phyloP scores from a whole-genome alignment of 2,329 filamentous ascomycete species.

The Colletotrichum sojae region DNA sequence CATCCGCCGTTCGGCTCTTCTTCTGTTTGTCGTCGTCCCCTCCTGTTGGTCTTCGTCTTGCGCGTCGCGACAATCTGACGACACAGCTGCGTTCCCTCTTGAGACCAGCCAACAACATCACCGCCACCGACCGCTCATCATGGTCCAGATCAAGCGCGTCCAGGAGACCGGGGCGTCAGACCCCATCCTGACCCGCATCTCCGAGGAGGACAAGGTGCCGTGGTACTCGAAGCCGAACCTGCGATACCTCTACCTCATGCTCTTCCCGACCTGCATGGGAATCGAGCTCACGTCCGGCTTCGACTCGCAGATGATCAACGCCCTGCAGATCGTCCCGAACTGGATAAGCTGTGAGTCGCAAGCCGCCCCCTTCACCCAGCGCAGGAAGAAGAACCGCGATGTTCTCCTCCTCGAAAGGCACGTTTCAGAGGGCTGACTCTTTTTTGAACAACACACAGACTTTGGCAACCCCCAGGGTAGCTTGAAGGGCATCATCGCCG shows the following conservation, averaged over 20 bases:
- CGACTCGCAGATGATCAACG: conserved; percentile 62
- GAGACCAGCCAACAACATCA: background rate
- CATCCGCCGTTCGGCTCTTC: background rate
- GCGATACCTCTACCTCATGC: conserved; percentile 67
- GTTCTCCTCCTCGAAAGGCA: too few species aligned
- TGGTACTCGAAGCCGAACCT: conserved; percentile 75
- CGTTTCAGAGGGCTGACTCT: background rate
- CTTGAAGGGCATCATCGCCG: conserved; percentile 68
- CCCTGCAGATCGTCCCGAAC: conserved; percentile 55
- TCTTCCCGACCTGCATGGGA: conserved; percentile 73
- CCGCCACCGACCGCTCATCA: background rate
- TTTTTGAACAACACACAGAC: conserved; percentile 46
- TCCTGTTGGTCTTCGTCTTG: background rate
- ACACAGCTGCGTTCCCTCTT: too few species aligned
- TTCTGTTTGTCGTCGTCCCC: background rate
- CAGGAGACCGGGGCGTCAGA: conserved; percentile 43
- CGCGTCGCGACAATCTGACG: too few species aligned
- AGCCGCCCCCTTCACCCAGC: too few species aligned
- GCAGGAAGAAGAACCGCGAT: too few species aligned
- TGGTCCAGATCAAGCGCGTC: conserved; percentile 36
- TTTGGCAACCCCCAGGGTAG: conserved; percentile 61
- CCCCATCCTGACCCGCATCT: conserved; percentile 50
- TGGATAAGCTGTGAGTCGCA: conserved; percentile 53
- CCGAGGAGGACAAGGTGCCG: conserved; percentile 55
- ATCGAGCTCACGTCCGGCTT: conserved; percentile 68